Evolutionary conservation across 768 basidiomycete species (phyloP).

Genomic region (Hemileccinum impolitum): DNA sequence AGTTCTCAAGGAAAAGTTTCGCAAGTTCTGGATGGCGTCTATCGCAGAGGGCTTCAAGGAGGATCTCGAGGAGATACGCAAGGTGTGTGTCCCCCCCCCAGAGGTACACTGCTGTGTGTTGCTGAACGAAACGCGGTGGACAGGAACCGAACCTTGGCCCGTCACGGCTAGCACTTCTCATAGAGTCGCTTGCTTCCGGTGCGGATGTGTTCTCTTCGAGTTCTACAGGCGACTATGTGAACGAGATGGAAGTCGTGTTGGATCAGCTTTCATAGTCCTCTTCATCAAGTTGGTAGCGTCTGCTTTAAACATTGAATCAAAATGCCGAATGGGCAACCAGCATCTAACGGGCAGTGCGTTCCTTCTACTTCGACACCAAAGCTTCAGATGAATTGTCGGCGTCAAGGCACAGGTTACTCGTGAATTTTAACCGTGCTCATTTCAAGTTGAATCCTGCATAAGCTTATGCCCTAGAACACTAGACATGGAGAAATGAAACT

Average conservation of each 20-base stretch:
- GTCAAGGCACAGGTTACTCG: too few species aligned
- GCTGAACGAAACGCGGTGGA: not conserved
- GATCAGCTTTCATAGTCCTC: conserved; percentile 27
- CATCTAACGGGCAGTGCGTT: not conserved
- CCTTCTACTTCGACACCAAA: not conserved
- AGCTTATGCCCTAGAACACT: too few species aligned
- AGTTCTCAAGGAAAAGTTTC: conserved; percentile 61
- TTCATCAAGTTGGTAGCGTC: not conserved
- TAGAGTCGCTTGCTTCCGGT: conserved; percentile 80
- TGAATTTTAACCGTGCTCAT: too few species aligned
- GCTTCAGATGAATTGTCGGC: too few species aligned
- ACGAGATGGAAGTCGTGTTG: conserved; percentile 78
- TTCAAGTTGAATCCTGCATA: too few species aligned
- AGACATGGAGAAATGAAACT: too few species aligned
- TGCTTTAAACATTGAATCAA: too few species aligned
- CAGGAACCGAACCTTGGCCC: conserved; percentile 67
- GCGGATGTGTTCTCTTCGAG: conserved; percentile 65
- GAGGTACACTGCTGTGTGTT: not conserved
- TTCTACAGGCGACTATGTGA: conserved; percentile 33
- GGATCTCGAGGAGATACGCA: conserved; percentile 80
- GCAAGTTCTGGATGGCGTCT: conserved; percentile 85
- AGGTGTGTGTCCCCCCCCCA: conserved; percentile 44
- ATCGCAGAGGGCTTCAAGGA: conserved; percentile 80
- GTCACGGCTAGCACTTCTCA: conserved; percentile 67
- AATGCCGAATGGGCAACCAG: not conserved